These are phyloP conservation scores for Pecoramyces ruminantium DNA, from an alignment of 192 early-diverging fungal species.

Conservation along the genomic window DNA sequence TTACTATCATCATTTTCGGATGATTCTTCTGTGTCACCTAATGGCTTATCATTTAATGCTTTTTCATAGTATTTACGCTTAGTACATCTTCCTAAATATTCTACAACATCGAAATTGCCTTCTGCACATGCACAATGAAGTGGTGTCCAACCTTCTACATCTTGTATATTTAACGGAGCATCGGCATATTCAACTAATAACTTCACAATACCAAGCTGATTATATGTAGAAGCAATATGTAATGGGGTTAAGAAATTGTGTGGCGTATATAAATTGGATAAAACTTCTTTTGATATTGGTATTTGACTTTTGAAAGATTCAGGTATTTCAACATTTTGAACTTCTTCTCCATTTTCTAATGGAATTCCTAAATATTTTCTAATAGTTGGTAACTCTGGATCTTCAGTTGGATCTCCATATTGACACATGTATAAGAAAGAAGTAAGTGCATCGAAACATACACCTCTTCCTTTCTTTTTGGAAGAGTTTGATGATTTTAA, in stretches of 20 bases:
- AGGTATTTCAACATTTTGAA: neutral
- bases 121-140: conserved; percentile 52
- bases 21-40: neutral
- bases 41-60: neutral
- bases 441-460: conserved; percentile 15
- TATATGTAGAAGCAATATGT: neutral
- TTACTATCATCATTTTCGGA: neutral
- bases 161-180: conserved; percentile 17
- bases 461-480: conserved; percentile 8
- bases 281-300: neutral
- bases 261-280: neutral
- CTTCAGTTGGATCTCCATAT: conserved; percentile 5
- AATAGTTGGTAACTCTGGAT: neutral
- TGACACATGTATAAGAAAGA: conserved; percentile 20
- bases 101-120: conserved; percentile 30
- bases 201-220: conserved; percentile 5
- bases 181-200: conserved; percentile 9
- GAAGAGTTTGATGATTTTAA: neutral
- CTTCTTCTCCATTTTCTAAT: neutral
- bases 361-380: conserved; percentile 2
- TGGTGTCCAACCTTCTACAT: conserved; percentile 46
- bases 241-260: neutral
- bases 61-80: neutral
- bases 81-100: neutral
- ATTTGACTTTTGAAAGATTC: neutral